A percentile compares a stretch with the other conserved stretches of the same genome.
phyloP scores from a whole-genome alignment of 31 red algal species.

The Endocladia muricata region DNA sequence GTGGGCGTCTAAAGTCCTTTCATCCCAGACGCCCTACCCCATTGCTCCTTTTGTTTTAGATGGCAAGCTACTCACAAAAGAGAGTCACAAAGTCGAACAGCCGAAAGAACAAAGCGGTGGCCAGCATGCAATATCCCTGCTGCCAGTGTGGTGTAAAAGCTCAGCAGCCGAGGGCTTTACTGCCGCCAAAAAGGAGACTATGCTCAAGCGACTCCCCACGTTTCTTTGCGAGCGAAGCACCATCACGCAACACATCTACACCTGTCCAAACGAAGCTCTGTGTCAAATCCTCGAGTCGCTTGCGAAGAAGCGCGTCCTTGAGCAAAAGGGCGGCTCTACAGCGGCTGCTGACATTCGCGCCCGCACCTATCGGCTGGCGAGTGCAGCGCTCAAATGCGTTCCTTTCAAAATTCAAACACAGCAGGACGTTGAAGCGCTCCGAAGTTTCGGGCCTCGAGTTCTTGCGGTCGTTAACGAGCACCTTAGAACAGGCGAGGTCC shows the following conservation, averaged over 20 bases:
- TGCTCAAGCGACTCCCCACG: not conserved
- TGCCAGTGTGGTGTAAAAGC: conserved; percentile 3
- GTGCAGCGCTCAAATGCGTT: conserved; percentile 58
- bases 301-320: conserved; percentile 3
- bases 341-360: conserved; percentile 46
- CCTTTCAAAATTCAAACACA: conserved; percentile 40
- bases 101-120: not conserved
- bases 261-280: not conserved
- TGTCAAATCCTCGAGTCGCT: not conserved
- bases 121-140: not conserved
- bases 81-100: not conserved
- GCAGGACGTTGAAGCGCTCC: conserved; percentile 31
- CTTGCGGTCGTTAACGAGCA: conserved; percentile 35
- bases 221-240: not conserved
- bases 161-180: not conserved
- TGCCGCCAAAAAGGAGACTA: not conserved
- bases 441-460: conserved; percentile 39
- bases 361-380: conserved; percentile 49
- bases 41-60: not conserved
- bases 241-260: conserved; percentile 6
- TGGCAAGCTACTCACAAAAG: not conserved
- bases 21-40: not conserved
- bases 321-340: not conserved
- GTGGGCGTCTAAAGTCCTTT: conserved; percentile 16
- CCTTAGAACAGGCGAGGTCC: conserved; percentile 23